Evolutionary conservation across 2,329 filamentous ascomycete species (phyloP).

Genomic region (Apiospora pterosperma): DNA sequence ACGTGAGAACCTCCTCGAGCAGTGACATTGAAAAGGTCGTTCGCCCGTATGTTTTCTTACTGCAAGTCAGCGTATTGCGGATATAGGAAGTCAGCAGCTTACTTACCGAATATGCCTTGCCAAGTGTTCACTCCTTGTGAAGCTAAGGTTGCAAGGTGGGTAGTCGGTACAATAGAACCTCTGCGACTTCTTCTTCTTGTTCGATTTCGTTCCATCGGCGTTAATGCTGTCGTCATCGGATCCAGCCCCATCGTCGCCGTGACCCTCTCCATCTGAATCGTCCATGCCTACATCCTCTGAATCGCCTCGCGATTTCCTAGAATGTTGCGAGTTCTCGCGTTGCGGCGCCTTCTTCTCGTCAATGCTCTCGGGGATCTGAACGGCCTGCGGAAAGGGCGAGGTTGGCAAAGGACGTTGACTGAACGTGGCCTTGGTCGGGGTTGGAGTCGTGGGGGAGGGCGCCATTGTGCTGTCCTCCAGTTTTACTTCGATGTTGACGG

Average conservation of each 20-base stretch:
- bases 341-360: constrained; percentile 40
- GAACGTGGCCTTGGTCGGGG: constrained; percentile 61
- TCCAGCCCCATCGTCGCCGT: constrained; percentile 43
- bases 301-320: constrained; percentile 53
- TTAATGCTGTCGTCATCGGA: constrained; percentile 66
- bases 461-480: constrained; percentile 21
- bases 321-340: constrained; percentile 57
- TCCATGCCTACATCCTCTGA: constrained; percentile 75
- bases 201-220: constrained; percentile 64
- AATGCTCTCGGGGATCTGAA: constrained; percentile 44
- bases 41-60: constrained; percentile 93
- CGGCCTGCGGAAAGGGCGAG: constrained; percentile 48
- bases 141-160: constrained; percentile 89
- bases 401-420: constrained; percentile 52
- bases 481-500: constrained; percentile 38
- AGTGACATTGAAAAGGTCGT: constrained; percentile 94
- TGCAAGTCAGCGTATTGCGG: constrained; percentile 19
- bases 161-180: constrained; percentile 96
- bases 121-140: constrained; percentile 92
- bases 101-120: constrained; percentile 86
- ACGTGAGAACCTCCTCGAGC: constrained; percentile 85
- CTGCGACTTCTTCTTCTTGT: constrained; percentile 95
- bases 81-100: constrained; percentile 4
- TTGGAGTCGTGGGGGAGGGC: constrained; percentile 38
- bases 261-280: constrained; percentile 64